Base-by-base conservation (phyloP, 352 stramenopile species). In the Thraustotheca clavata region DNA sequence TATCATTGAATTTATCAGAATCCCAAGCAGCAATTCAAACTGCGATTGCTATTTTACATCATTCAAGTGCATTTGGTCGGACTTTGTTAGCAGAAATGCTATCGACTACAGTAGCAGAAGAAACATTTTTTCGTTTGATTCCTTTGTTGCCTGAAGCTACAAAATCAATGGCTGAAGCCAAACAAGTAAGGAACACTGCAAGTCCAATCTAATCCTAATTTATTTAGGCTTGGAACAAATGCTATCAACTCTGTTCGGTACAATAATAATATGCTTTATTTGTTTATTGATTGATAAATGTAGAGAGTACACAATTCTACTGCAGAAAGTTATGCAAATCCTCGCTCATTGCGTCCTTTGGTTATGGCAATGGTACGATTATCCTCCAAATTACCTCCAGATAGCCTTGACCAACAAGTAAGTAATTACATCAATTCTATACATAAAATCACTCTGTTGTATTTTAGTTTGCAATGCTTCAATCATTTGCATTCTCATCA, bases 61-160 rank as follows among this genome's bases (percentile, higher is more conserved):
- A 65, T 32, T 65, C 57, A 9, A 33, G 41, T 2, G 29, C 22
- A 11, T 54, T 65, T 38, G 31, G 57, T 31, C 57, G 39, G 11
- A 4, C 26, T 26, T 11, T 49, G 8, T n/a, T 41, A 5, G 18
- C 18, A 1, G 41, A 12, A 18, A 18, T 65, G n/a, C 34, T 62
- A 16, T 24, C 54, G 24, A 24, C 2, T 5, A 9, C 38, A 16
- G 18, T 65, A 41, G 4, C 38, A 3, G 43, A 52, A 31, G 2
- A 24, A 24, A 47, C 39, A 24, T 52, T 52, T 7, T 16, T 39
- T 11, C 7, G 34, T 16, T 20, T 40, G 3, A 12, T 39, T 20
- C 38, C 57, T 20, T 46, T 65, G 29, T 50, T 65, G 26, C 57
- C 35, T 6, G 6, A 46, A n/a, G 7, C 20, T 3, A 20, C n/a